Evolutionary conservation across 495 filamentous ascomycete genomes (phyloP).

Genomic region (Penicillium steckii): DNA sequence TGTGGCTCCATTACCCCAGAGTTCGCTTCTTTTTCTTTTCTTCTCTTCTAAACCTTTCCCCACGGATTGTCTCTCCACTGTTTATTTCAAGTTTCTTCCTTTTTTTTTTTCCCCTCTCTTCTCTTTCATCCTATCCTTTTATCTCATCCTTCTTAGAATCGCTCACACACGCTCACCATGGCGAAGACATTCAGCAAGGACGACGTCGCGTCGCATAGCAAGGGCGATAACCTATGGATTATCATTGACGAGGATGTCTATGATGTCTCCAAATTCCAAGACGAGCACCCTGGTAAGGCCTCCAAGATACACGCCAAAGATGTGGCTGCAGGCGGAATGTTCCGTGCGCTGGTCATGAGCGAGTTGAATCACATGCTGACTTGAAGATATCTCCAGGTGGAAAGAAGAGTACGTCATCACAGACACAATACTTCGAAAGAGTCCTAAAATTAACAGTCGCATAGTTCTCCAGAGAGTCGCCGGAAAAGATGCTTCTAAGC

Average conservation of each 20-base stretch:
- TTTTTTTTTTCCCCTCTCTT: conserved; percentile 2
- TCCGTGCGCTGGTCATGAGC: neutral
- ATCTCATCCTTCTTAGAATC: too few relatives aligned
- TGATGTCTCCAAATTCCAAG: conserved; percentile 90
- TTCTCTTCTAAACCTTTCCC: conserved; percentile 9
- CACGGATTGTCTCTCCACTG: conserved; percentile 4
- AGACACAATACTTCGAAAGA: conserved; percentile 3
- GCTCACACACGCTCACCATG: conserved; percentile 60
- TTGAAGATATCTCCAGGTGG: conserved; percentile 55
- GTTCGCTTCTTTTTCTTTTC: conserved; percentile 18
- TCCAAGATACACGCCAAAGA: too few relatives aligned
- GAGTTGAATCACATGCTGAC: conserved; percentile 12
- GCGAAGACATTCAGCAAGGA: conserved; percentile 78
- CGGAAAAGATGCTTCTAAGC: conserved; percentile 95
- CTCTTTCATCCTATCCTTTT: neutral
- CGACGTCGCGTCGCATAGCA: conserved; percentile 91
- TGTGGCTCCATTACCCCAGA: conserved; percentile 27
- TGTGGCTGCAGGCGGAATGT: neutral
- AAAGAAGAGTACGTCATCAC: conserved; percentile 75
- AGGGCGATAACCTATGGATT: conserved; percentile 80
- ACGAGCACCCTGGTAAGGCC: conserved; percentile 84
- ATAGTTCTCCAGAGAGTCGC: conserved; percentile 84
- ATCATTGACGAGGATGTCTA: conserved; percentile 96
- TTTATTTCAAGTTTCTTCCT: neutral
- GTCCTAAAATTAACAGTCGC: conserved; percentile 14